Evolutionary conservation across 2,329 filamentous ascomycete genomes (phyloP), one percentile per base, ranked within the genome.

Genomic region (Aspergillus piperis): DNA sequence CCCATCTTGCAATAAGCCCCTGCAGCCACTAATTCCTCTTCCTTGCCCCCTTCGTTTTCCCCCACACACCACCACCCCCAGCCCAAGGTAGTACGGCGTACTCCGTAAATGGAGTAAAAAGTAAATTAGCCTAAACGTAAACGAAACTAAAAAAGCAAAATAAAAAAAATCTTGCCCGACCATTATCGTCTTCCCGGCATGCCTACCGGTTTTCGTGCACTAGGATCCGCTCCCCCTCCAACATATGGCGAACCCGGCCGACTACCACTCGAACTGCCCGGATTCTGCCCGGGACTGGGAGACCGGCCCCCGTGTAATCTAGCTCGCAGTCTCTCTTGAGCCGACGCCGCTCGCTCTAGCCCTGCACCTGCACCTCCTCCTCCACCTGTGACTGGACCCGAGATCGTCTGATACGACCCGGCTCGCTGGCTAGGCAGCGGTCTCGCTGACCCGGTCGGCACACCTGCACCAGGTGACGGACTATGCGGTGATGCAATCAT

Each of bases 311-410:
- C 84, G 83, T 92, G 92, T 49, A 96, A 78, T 63, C 91, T 82
- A 69, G 92, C 91, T 72, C 92, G 91, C 68, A 97, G 80, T 67
- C 91, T 83, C 68, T 96, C 91, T 78, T 96, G 91, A 54, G 92
- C 92, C 73, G 63, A 80, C 74, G 70, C 36, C 52, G 68, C 64
- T 30, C 71, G 56, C 49, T 68, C 64, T 48, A 70, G 75, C 72
- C 62, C 30, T 27, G 51, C 41, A 17, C 62, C 59, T 2, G 62
- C 19, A 21, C 19, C 19, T 21, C 19, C 19, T 19, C 19, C 30
- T 27, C 54, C 41, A 17, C 62, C 59, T 2, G 62, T 76, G 63
- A 61, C 77, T 66, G 62, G 69, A 59, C 60, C 74, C 64, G 70
- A 65, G 69, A 71, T 50, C 68, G 75, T 85, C 79, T 95, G 91